phyloP scores from a whole-genome alignment of 345 rosid genomes.

The Mallotus nudiflorus region DNA sequence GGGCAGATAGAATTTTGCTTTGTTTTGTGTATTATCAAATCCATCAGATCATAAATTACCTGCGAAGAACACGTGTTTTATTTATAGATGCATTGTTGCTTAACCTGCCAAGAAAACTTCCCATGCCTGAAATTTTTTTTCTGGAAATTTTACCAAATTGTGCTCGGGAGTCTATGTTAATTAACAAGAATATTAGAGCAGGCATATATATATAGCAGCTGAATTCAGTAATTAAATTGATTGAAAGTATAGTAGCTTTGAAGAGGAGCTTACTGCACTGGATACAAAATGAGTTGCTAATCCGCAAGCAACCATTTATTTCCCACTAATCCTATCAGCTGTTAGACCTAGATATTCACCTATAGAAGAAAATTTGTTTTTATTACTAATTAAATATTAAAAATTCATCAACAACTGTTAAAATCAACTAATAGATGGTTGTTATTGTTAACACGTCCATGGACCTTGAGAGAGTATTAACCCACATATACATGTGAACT shows the following conservation, averaged over 20 bases:
- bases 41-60: background rate
- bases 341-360: slow-evolving; percentile 27
- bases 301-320: slow-evolving; percentile 26
- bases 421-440: too few relatives aligned
- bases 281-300: slow-evolving; percentile 19
- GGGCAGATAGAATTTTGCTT: too few relatives aligned
- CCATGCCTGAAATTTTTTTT: background rate
- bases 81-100: background rate
- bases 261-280: slow-evolving; percentile 10
- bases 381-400: background rate
- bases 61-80: slow-evolving; percentile 3
- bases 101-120: background rate
- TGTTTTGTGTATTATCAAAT: too few relatives aligned
- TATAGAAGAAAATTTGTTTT: background rate
- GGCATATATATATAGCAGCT: background rate
- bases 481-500: too few relatives aligned
- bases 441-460: too few relatives aligned
- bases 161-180: slow-evolving; percentile 10
- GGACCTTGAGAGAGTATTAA: too few relatives aligned
- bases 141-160: background rate
- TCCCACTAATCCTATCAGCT: slow-evolving; percentile 5
- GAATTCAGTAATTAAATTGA: background rate
- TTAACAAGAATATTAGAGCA: background rate
- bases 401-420: too few relatives aligned
- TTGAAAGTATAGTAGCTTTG: background rate